Evolutionary conservation across 2,329 filamentous ascomycete genomes (phyloP).

Genomic region (Ceratocystis destructans): DNA sequence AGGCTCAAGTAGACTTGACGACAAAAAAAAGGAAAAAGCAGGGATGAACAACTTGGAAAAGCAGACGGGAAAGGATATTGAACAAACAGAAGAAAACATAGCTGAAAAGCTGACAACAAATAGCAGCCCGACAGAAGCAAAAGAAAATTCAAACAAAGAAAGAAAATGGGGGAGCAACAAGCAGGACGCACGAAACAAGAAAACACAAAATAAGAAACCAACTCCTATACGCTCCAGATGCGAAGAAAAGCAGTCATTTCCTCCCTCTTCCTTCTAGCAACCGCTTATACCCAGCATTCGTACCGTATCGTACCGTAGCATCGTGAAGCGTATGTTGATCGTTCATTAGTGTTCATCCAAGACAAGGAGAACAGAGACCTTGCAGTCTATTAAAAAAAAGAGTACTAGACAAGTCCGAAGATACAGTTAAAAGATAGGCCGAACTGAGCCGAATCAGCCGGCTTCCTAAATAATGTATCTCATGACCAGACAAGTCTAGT

Average conservation of each 20-base stretch:
- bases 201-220: constrained; percentile 18
- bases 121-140: neutral
- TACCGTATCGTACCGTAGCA: neutral
- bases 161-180: too few relatives aligned
- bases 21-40: constrained; percentile 7
- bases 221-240: constrained; percentile 7
- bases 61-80: constrained; percentile 20
- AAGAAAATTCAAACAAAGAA: neutral
- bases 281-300: too few relatives aligned
- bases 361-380: neutral
- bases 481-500: constrained; percentile 5
- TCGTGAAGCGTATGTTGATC: constrained; percentile 2
- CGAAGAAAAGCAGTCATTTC: neutral
- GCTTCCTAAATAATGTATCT: neutral
- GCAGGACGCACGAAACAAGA: neutral
- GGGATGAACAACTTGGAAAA: constrained; percentile 4
- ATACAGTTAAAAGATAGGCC: neutral
- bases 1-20: neutral
- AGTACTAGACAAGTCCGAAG: constrained; percentile 2
- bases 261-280: neutral
- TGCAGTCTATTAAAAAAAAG: neutral
- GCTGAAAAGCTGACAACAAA: constrained; percentile 20
- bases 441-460: neutral
- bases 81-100: constrained; percentile 20
- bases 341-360: neutral